Evolutionary conservation across 441 rosid species (phyloP), one percentile per base, ranked within the genome.

Genomic region (Pelargonium australe): DNA sequence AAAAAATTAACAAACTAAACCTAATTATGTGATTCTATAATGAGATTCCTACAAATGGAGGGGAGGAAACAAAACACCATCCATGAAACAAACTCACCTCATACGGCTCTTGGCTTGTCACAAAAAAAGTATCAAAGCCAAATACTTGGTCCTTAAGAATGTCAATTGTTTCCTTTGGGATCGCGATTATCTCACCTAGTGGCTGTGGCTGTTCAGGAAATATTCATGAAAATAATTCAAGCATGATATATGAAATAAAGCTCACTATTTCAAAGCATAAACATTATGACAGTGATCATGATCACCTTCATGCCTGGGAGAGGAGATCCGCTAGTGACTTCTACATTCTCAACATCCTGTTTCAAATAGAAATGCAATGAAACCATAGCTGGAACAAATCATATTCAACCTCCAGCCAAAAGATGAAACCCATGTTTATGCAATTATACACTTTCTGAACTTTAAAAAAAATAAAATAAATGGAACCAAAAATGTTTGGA

Each of bases 221-320:
- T 73, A 68, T 66, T 57, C 28, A 25, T 53, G 49, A 71, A 63
- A 73, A 64, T 65, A 69, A 72, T 69, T 60, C 69, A 68, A 80
- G 47, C 61, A 74, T 53, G 58, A 76, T 67, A 41, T 4, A 63
- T 47, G 28, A 43, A 62, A 63, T 64, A 63, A 61, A 61, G 61
- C 77, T 72, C 62, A 34, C 45, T 62, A 57, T 37, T 72, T 49
- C 16, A 77, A 31, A 16, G 44, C 64, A 73, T 58, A 51, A 76
- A 71, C 13, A 23, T 53, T 68, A 70, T 17, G 74, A 66, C 70
- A 78, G 64, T 62, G 61, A 55, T 73, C 67, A 72, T 76, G 75
- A 82, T 86, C 84, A 94, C 98, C 89, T 91, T 94, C 89, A 94
- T 81, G 79, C 98, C 97, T 71, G 97, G 98, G 70, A 94, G 86